A percentile compares a stretch with the other conserved stretches of the same genome.
These are phyloP conservation scores for Psilocybe sp. DNA, from an alignment of 768 basidiomycete genomes.

Conservation along the genomic window DNA sequence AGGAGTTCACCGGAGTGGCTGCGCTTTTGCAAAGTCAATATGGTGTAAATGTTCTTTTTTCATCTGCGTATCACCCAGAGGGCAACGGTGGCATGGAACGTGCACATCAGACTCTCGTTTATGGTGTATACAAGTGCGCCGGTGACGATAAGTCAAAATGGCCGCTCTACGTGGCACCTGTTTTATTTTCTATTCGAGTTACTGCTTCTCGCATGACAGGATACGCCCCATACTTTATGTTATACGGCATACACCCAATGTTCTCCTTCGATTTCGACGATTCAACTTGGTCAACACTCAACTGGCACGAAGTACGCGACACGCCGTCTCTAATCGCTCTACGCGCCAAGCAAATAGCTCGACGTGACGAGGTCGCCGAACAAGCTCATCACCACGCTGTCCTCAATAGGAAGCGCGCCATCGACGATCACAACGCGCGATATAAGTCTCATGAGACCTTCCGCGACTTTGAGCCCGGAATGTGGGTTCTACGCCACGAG, in stretches of 20 bases:
- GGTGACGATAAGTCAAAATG: conserved; percentile 18
- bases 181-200: conserved; percentile 22
- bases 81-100: conserved; percentile 30
- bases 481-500: conserved; percentile 29
- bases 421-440: conserved; percentile 20
- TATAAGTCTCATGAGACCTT: conserved; percentile 11
- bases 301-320: conserved; percentile 19
- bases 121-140: conserved; percentile 20
- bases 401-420: conserved; percentile 8
- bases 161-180: conserved; percentile 21
- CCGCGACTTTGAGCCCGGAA: conserved; percentile 19
- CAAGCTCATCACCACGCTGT: conserved; percentile 11
- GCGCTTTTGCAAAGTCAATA: conserved; percentile 20
- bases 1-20: conserved; percentile 25
- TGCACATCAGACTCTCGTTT: conserved; percentile 20
- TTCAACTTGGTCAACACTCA: conserved; percentile 22
- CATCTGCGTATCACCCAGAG: conserved; percentile 24
- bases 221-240: conserved; percentile 26
- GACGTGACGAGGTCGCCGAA: conserved; percentile 15
- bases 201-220: conserved; percentile 25
- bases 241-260: conserved; percentile 26
- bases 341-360: conserved; percentile 16
- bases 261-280: conserved; percentile 27
- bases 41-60: conserved; percentile 22
- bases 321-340: conserved; percentile 24